Evolutionary conservation across 2,329 filamentous ascomycete species (phyloP).

Genomic region (Fusarium begoniae): DNA sequence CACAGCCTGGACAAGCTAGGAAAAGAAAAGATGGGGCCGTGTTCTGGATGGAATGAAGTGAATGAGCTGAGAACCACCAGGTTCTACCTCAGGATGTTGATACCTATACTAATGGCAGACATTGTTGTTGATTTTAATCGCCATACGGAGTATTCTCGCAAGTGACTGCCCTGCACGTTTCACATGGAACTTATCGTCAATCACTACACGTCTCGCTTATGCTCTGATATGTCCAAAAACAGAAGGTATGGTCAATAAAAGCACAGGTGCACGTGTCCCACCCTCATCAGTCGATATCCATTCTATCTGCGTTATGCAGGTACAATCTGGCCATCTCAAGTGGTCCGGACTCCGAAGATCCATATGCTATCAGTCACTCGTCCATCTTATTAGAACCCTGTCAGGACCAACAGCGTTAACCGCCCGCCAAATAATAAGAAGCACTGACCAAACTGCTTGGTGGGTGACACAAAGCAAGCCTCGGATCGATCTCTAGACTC

Average conservation of each 20-base stretch:
- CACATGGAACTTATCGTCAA: not conserved
- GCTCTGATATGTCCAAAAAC: constrained; percentile 1
- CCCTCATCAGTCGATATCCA: constrained; percentile 15
- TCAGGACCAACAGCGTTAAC: constrained; percentile 17
- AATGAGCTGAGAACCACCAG: constrained; percentile 23
- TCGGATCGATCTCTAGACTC: constrained; percentile 3
- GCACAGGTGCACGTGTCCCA: constrained; percentile 28
- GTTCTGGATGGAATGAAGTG: constrained; percentile 1
- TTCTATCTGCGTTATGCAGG: constrained; percentile 38
- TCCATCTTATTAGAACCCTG: constrained; percentile 6
- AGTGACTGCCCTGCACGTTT: constrained; percentile 13
- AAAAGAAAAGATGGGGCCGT: constrained; percentile 19
- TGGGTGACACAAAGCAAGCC: constrained; percentile 9
- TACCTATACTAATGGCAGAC: not conserved
- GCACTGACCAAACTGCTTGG: constrained; percentile 15
- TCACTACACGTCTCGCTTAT: constrained; percentile 6
- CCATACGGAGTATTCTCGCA: not conserved
- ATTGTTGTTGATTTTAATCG: not conserved
- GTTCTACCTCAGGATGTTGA: not conserved
- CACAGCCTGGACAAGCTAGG: not conserved
- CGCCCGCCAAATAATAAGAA: constrained; percentile 14
- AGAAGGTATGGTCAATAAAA: constrained; percentile 12
- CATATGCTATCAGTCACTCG: constrained; percentile 21
- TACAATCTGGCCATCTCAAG: constrained; percentile 40
- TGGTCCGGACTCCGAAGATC: constrained; percentile 39